These are phyloP conservation scores for Magnolia officinalis DNA, from an alignment of 164 flowering plant species.

Conservation along the genomic window DNA sequence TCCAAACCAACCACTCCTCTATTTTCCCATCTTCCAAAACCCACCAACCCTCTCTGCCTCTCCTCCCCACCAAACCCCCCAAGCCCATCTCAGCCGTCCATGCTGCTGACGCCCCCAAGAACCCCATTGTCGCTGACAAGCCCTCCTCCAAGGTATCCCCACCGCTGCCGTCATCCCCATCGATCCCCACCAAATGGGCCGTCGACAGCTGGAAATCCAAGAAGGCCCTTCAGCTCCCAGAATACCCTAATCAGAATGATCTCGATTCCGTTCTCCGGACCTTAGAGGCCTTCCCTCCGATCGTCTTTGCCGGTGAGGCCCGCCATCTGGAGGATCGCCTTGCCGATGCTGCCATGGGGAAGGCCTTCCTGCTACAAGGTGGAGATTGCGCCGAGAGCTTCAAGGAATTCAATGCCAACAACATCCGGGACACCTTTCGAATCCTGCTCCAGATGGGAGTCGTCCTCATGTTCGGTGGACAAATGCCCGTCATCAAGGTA, in stretches of 20 bases:
- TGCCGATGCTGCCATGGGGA: constrained; percentile 78
- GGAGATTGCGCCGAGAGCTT: constrained; percentile 96
- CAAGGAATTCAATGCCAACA: constrained; percentile 86
- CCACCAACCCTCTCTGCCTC: constrained; percentile 17
- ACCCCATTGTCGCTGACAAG: constrained; percentile 23
- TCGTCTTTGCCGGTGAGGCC: constrained; percentile 91
- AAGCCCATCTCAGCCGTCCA: constrained; percentile 56
- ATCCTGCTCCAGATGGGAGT: constrained; percentile 84
- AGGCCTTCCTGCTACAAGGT: constrained; percentile 77
- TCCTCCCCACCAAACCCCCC: constrained; percentile 18
- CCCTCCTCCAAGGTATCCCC: constrained; percentile 11
- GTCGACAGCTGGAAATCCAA: constrained; percentile 74
- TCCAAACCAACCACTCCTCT: constrained; percentile 8
- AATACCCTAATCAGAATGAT: constrained; percentile 58
- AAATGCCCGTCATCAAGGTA: constrained; percentile 86
- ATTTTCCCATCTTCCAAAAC: constrained; percentile 20
- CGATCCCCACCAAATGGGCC: constrained; percentile 46
- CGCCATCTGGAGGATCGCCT: constrained; percentile 66
- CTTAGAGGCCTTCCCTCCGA: constrained; percentile 74
- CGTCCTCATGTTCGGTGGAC: constrained; percentile 86
- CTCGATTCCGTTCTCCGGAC: constrained; percentile 65
- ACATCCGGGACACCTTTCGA: constrained; percentile 84
- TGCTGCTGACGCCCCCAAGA: constrained; percentile 46
- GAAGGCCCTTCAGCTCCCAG: constrained; percentile 80
- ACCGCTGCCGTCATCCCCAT: not conserved